These are phyloP conservation scores for Scheffersomyces parashehatae DNA, from an alignment of 1,139 yeast genomes.

Conservation along the genomic window DNA sequence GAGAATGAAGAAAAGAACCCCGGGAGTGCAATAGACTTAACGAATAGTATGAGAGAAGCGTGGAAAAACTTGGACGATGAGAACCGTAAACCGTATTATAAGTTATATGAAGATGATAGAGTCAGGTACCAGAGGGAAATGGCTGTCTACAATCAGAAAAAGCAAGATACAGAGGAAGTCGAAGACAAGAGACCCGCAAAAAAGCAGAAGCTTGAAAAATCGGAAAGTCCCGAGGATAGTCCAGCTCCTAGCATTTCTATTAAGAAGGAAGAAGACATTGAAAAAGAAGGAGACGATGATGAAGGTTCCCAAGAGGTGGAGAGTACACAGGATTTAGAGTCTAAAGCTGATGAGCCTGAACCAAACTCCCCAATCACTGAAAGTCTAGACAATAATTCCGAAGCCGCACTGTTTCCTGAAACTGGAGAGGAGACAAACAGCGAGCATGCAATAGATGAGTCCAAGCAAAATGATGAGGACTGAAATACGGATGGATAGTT, in stretches of 20 bases:
- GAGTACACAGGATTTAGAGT: not conserved
- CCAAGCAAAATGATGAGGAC: no score
- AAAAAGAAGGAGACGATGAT: conserved; percentile 8
- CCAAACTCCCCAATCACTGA: conserved; percentile 6
- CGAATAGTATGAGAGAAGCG: conserved; percentile 77
- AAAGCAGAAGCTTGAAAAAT: conserved; percentile 12
- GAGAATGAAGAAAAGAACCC: conserved; percentile 48
- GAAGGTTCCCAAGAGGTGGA: conserved; percentile 9
- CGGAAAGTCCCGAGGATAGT: conserved; percentile 4
- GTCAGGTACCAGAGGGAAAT: conserved; percentile 74
- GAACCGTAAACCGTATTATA: conserved; percentile 72
- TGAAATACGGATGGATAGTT: no score
- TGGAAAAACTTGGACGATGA: conserved; percentile 80
- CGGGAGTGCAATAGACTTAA: conserved; percentile 61
- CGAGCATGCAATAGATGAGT: no score
- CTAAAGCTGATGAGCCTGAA: conserved; percentile 4
- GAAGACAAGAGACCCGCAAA: conserved; percentile 11
- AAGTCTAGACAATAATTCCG: no score
- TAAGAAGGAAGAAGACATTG: conserved; percentile 4
- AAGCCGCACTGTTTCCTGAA: no score
- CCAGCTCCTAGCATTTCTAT: conserved; percentile 6
- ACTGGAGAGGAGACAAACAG: no score
- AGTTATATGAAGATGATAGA: conserved; percentile 78
- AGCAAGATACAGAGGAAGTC: conserved; percentile 13
- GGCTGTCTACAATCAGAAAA: conserved; percentile 56